Base-by-base conservation (phyloP, 805 yeast species). In the Metschnikowia peoriensis region DNA sequence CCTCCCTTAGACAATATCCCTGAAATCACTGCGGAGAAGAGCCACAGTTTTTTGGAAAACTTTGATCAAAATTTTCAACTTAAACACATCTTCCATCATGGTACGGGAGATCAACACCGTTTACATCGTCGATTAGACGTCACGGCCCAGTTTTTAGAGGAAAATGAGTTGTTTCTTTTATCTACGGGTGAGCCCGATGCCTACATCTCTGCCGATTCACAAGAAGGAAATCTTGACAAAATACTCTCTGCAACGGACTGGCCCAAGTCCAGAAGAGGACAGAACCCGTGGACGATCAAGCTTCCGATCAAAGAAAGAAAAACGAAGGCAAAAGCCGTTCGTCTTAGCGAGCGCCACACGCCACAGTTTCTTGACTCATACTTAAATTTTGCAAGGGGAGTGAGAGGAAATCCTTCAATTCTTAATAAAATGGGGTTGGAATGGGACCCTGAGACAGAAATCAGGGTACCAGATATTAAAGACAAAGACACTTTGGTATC, bases 401-500 rank as follows among this genome's bases (percentile, higher is more conserved):
- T 71, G 17, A 67, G 63, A 54, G 76, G 77, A 2, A 69, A 70
- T 49, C 75, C 75, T 3, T 66, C 56, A 14, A 65, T 66, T 3
- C 68, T 72, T 17, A 63, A 68, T 14, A 64, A 59, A 57, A 75
- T 82, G 14, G 62, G 71, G 28, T 60, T 86, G n/a, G 89, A 86
- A 46, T 89, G 96, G 96, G 69, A 68, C 14, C 79, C 77, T 6
- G 76, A 69, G 42, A 78, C 75, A 1, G 70, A 69, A 15, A 76
- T 85, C 1, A 48, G 73, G 1, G 79, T 87, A 1, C 99, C 99
- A 0, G 82, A 94, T 59, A 71, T 93, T 8, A 72, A 83, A 1
- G 97, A 92, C 67, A 80, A 79, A 49, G 83, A 82, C 39, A 89
- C 97, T 0, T 66, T 93, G 3, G 73, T 92, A 2, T 72, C 88